These are phyloP conservation scores for Luzula sylvatica DNA, from an alignment of 176 grass and related monocot genomes.

Conservation along the genomic window DNA sequence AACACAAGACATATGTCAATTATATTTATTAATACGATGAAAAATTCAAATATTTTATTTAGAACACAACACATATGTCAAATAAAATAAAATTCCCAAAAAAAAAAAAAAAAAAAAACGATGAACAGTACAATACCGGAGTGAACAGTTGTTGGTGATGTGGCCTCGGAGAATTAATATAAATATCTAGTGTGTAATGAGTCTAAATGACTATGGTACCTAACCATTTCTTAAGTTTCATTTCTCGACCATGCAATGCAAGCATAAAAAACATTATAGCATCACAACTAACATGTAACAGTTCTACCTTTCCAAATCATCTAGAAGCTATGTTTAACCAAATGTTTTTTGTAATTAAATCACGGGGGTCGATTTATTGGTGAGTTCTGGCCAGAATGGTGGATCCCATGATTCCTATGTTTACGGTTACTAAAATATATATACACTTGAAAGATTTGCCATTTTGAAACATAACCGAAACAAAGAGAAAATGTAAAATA, in stretches of 20 bases:
- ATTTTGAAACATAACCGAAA: conserved; percentile 4
- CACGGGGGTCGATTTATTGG: not conserved
- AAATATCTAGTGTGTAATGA: conserved; percentile 3
- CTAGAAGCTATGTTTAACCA: too few species aligned
- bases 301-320: too few species aligned
- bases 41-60: too few species aligned
- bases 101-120: too few species aligned
- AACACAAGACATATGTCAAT: too few species aligned
- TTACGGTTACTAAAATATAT: not conserved
- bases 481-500: not conserved
- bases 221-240: conserved; percentile 23
- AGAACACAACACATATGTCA: too few species aligned
- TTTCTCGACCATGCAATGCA: conserved; percentile 5
- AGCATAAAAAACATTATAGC: not conserved
- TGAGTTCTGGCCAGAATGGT: not conserved
- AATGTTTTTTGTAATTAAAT: not conserved
- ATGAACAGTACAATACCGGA: too few species aligned
- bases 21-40: too few species aligned
- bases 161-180: too few species aligned
- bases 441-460: conserved; percentile 13
- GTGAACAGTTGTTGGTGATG: too few species aligned
- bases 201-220: conserved; percentile 11
- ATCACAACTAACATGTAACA: not conserved
- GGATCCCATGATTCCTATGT: not conserved
- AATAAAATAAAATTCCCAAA: too few species aligned